These are phyloP conservation scores for Fusarium anthophilum DNA, from an alignment of 2,329 filamentous ascomycete genomes.

Conservation along the genomic window DNA sequence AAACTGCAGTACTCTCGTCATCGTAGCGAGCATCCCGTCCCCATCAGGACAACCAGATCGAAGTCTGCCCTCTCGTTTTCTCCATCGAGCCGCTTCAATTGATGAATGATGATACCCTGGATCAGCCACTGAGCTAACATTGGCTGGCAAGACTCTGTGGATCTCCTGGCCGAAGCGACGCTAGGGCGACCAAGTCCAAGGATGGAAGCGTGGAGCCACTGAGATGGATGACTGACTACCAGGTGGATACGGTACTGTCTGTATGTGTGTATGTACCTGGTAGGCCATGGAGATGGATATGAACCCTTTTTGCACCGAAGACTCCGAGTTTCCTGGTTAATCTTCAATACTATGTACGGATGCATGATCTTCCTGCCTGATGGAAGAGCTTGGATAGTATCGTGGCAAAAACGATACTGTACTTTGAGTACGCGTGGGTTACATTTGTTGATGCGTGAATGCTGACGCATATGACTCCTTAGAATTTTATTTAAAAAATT, in stretches of 20 bases:
- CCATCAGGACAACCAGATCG: constrained; percentile 28
- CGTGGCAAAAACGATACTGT: no score
- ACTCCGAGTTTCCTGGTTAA: constrained; percentile 16
- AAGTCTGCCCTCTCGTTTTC: constrained; percentile 23
- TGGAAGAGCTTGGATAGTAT: neutral
- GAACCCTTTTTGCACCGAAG: constrained; percentile 32
- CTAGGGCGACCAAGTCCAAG: constrained; percentile 26
- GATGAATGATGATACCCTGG: constrained; percentile 17
- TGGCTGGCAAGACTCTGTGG: constrained; percentile 27
- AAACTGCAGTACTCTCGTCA: constrained; percentile 6
- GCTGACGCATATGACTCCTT: neutral
- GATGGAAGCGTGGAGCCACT: constrained; percentile 28
- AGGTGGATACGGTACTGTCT: neutral
- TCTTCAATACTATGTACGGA: neutral
- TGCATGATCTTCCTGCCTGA: neutral
- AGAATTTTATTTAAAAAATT: neutral
- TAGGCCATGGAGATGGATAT: neutral
- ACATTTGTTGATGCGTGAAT: neutral
- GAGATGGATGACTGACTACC: constrained; percentile 11
- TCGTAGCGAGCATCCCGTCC: constrained; percentile 11
- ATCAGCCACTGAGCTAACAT: constrained; percentile 30
- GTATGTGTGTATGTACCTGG: neutral
- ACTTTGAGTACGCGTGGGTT: neutral
- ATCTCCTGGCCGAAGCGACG: constrained; percentile 19
- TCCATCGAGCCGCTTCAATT: constrained; percentile 24